These are phyloP conservation scores for Lathyrus aphaca DNA, from an alignment of 306 rosid species.

Conservation along the genomic window DNA sequence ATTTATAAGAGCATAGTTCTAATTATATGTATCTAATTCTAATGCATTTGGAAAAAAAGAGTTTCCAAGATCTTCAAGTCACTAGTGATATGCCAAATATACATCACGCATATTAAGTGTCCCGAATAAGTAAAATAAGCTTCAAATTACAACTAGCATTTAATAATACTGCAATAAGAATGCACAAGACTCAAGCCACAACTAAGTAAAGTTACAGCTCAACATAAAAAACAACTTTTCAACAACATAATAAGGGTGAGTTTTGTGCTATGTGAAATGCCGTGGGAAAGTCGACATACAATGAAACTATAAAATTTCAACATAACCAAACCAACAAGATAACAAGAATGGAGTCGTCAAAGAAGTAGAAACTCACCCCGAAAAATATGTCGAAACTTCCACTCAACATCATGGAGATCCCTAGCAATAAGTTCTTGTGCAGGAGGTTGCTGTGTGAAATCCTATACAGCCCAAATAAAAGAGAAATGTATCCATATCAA, in stretches of 20 bases:
- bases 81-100: not conserved
- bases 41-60: too few relatives aligned
- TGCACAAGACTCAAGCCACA: not conserved
- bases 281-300: too few relatives aligned
- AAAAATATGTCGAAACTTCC: constrained; percentile 87
- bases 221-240: not conserved
- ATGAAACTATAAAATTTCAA: not conserved
- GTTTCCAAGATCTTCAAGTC: too few relatives aligned
- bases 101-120: not conserved
- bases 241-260: too few relatives aligned
- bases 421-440: constrained; percentile 86
- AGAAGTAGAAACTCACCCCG: constrained; percentile 54
- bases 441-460: constrained; percentile 81
- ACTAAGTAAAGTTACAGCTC: not conserved
- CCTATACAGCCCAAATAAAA: constrained; percentile 54
- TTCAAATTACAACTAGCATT: not conserved
- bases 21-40: too few relatives aligned
- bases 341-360: not conserved
- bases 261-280: too few relatives aligned
- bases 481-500: constrained; percentile 36
- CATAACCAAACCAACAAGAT: constrained; percentile 8
- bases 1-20: too few relatives aligned
- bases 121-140: not conserved
- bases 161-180: not conserved
- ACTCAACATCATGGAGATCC: constrained; percentile 90